Conservation (phyloP, 805 yeast species). For the Brettanomyces custersianus region DNA sequence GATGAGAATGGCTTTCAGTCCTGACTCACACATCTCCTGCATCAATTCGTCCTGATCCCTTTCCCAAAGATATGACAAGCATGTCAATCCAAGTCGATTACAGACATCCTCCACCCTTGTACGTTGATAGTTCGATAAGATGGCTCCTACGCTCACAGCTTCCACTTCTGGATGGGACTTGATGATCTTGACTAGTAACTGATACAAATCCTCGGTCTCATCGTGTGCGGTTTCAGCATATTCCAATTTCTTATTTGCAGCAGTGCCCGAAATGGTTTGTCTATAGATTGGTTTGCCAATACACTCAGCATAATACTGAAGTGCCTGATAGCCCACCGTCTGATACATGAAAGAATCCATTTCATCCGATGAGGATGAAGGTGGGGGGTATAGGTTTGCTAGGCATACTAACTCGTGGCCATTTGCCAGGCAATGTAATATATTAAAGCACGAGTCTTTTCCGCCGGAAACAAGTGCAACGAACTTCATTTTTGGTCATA, state of each 20-base stretch:
- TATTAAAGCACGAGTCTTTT: slow-evolving; percentile 88
- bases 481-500: slow-evolving; percentile 63
- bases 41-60: slow-evolving; percentile 71
- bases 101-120: slow-evolving; percentile 92
- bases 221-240: slow-evolving; percentile 61
- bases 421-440: slow-evolving; percentile 72
- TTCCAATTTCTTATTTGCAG: slow-evolving; percentile 59
- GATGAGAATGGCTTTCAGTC: slow-evolving; percentile 70
- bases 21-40: slow-evolving; percentile 67
- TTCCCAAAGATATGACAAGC: slow-evolving; percentile 84
- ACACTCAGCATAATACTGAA: slow-evolving; percentile 58
- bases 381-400: slow-evolving; percentile 72
- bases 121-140: slow-evolving; percentile 89
- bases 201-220: slow-evolving; percentile 79
- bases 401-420: slow-evolving; percentile 83
- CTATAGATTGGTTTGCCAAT: slow-evolving; percentile 76
- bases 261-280: slow-evolving; percentile 50
- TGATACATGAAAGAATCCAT: slow-evolving; percentile 95
- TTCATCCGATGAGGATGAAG: slow-evolving; percentile 44
- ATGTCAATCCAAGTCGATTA: slow-evolving; percentile 53
- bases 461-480: slow-evolving; percentile 94
- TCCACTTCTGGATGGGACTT: slow-evolving; percentile 57
- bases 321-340: slow-evolving; percentile 86
- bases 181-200: slow-evolving; percentile 41
- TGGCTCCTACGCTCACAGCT: slow-evolving; percentile 94